Conservation (phyloP, 2,329 filamentous ascomycete species). For the Pseudomassariella vexata region DNA sequence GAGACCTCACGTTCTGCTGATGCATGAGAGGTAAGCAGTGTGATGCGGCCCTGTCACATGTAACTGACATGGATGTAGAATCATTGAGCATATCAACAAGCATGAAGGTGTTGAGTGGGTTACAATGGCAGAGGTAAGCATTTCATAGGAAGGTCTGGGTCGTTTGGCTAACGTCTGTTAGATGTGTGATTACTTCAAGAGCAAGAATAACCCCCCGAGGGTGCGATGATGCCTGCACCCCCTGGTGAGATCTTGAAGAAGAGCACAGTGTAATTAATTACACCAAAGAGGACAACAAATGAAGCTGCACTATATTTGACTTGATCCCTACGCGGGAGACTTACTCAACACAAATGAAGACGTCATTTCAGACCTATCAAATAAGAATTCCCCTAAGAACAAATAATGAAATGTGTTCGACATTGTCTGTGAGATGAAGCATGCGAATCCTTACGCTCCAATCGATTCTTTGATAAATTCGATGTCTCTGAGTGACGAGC, state of each 20-base stretch:
- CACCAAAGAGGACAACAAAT: too few species aligned
- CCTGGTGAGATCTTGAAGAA: slow-evolving; percentile 46
- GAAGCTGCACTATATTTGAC: too few species aligned
- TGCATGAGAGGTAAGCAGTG: slow-evolving; percentile 59
- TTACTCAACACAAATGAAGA: too few species aligned
- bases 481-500: too few species aligned
- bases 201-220: slow-evolving; percentile 51
- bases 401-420: too few species aligned
- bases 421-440: too few species aligned
- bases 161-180: slow-evolving; percentile 31
- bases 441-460: too few species aligned
- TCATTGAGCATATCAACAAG: slow-evolving; percentile 64
- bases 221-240: slow-evolving; percentile 55
- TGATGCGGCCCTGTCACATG: background rate
- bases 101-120: slow-evolving; percentile 59
- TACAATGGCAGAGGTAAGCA: slow-evolving; percentile 40
- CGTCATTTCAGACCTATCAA: too few species aligned
- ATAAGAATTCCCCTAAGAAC: too few species aligned
- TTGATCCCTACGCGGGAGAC: too few species aligned
- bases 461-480: too few species aligned
- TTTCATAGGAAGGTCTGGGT: background rate
- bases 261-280: too few species aligned
- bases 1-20: slow-evolving; percentile 65
- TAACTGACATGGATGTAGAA: slow-evolving; percentile 20
- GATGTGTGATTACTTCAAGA: slow-evolving; percentile 70